phyloP scores from a whole-genome alignment of 1,284 basidiomycete species.

The Garcileccinum viscosum region DNA sequence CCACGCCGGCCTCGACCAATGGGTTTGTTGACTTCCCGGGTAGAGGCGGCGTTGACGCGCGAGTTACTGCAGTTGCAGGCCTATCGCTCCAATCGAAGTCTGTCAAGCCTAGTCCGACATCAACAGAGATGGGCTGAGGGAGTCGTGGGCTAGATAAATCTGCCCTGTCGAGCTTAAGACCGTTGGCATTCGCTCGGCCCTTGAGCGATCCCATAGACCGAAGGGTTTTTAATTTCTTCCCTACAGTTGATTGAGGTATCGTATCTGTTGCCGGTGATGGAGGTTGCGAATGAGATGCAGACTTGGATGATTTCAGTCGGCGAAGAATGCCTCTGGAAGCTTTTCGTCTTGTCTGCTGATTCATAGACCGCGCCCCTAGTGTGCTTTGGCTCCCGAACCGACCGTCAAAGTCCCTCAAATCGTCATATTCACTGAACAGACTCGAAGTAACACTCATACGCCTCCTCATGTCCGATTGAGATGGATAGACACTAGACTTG shows the following conservation, averaged over 20 bases:
- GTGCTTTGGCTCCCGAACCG: slow-evolving; percentile 82
- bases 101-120: slow-evolving; percentile 65
- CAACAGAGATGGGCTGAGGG: slow-evolving; percentile 56
- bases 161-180: slow-evolving; percentile 40
- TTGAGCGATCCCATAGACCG: slow-evolving; percentile 82
- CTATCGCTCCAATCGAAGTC: slow-evolving; percentile 58
- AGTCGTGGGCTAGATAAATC: slow-evolving; percentile 54
- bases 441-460: slow-evolving; percentile 68
- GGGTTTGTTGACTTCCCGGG: slow-evolving; percentile 25
- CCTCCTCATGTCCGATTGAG: slow-evolving; percentile 47
- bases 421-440: slow-evolving; percentile 83
- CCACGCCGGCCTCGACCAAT: slow-evolving; percentile 26
- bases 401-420: slow-evolving; percentile 82
- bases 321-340: slow-evolving; percentile 70
- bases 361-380: slow-evolving; percentile 52
- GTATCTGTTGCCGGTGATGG: slow-evolving; percentile 48
- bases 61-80: slow-evolving; percentile 31
- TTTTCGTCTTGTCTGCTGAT: slow-evolving; percentile 53
- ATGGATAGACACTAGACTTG: slow-evolving; percentile 44
- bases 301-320: slow-evolving; percentile 56
- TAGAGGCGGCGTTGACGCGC: slow-evolving; percentile 29
- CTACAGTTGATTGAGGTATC: slow-evolving; percentile 38
- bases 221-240: slow-evolving; percentile 71
- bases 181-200: slow-evolving; percentile 45
- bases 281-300: slow-evolving; percentile 45